Conservation (phyloP, 306 rosid genomes). For the Begonia peltatifolia region DNA sequence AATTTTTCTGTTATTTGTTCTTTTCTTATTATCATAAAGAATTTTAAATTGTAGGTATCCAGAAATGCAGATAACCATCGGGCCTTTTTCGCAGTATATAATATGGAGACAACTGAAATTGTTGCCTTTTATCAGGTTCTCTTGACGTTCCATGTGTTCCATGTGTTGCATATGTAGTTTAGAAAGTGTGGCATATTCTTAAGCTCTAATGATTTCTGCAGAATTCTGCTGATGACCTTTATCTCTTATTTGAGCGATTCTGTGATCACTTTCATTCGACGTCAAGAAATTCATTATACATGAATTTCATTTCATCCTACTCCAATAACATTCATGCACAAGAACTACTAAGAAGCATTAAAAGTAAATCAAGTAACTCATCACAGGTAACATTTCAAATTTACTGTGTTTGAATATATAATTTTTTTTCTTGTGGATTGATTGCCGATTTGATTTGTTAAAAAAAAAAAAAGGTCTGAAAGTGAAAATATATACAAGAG, state of each 20-base stretch:
- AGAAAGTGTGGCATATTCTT: constrained; percentile 8
- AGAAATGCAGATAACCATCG: constrained; percentile 67
- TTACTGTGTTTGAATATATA: neutral
- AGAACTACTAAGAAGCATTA: constrained; percentile 50
- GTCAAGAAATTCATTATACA: constrained; percentile 47
- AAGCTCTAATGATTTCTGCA: constrained; percentile 26
- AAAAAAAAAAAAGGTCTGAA: too few species aligned
- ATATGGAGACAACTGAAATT: constrained; percentile 96
- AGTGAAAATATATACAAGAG: too few species aligned
- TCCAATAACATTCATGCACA: constrained; percentile 68
- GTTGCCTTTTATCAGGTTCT: constrained; percentile 81
- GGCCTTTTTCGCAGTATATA: constrained; percentile 76
- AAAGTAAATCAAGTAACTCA: constrained; percentile 58
- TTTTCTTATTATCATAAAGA: neutral
- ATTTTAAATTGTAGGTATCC: constrained; percentile 53
- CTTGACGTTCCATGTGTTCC: neutral
- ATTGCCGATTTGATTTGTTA: too few species aligned
- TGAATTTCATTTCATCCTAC: constrained; percentile 88
- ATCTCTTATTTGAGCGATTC: constrained; percentile 72
- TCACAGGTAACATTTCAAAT: constrained; percentile 42
- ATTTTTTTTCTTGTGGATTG: too few species aligned
- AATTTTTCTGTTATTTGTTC: constrained; percentile 1
- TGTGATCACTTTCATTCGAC: constrained; percentile 73
- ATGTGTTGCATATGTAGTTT: neutral
- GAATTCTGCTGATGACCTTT: constrained; percentile 84